phyloP scores from a whole-genome alignment of 805 yeast genomes.

The Saccharomycopsis selenospora region DNA sequence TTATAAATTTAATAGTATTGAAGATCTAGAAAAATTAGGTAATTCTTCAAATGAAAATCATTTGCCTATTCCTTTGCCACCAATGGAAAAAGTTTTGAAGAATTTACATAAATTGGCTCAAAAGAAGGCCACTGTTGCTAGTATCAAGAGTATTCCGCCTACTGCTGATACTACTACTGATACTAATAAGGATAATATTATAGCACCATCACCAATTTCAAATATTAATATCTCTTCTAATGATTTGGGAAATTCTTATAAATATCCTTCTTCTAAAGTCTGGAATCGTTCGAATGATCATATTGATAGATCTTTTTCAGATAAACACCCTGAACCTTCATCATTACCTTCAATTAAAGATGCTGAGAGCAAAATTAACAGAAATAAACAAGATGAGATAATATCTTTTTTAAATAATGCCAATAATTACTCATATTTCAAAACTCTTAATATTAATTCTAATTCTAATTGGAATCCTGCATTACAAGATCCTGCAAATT shows the following conservation, averaged over 20 bases:
- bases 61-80: slow-evolving; percentile 6
- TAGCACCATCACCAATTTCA: too few species aligned
- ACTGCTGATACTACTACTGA: too few species aligned
- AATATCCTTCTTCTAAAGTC: too few species aligned
- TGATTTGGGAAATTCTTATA: too few species aligned
- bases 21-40: neutral
- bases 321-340: slow-evolving; percentile 3
- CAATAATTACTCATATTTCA: slow-evolving; percentile 10
- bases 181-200: too few species aligned
- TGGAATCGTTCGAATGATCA: too few species aligned
- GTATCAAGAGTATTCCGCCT: too few species aligned
- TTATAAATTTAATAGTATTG: neutral
- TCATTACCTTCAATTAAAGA: slow-evolving; percentile 4
- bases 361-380: neutral
- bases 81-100: slow-evolving; percentile 1
- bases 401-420: slow-evolving; percentile 15
- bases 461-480: slow-evolving; percentile 8
- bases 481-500: slow-evolving; percentile 8
- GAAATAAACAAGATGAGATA: neutral
- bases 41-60: neutral
- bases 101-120: too few species aligned
- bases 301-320: too few species aligned
- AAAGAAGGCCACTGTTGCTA: too few species aligned
- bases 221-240: too few species aligned
- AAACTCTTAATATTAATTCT: slow-evolving; percentile 7